Base-by-base conservation (phyloP, 192 early-diverging fungal species). In the Backusella westeae region DNA sequence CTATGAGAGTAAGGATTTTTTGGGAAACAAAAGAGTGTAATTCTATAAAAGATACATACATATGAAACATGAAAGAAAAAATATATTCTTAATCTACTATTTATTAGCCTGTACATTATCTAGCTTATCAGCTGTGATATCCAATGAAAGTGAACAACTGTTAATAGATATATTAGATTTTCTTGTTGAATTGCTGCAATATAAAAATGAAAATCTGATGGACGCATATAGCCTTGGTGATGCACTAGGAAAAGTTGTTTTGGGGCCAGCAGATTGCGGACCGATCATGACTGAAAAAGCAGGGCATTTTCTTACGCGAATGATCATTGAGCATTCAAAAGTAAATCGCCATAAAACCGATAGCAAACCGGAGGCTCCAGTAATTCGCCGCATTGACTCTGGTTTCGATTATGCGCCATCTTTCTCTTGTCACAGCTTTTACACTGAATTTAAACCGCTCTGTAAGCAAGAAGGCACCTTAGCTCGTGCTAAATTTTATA, bases 151-250 rank as follows among this genome's bases (percentile, higher is more conserved):
- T 34, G 71, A 72, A 69, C 41, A 39, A 15, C 69, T 80, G 36
- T 32, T 80, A 29, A 53, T 80, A 34, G 79, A 80, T 21, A 69
- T 80, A 70, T 39, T 80, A 38, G 79, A 80, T 73, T 80, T 80
- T 39, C 52, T 80, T 26, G 75, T 80, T n/a, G 67, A 73, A 10
- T 32, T 80, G 6, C 77, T 80, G 79, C 75, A 72, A 34, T 74
- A 80, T 67, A 76, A 80, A 73, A 41, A 32, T 26, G 23, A 36
- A 32, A 80, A 80, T 67, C 17, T 67, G 8, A 80, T 77, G 75
- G 66, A 76, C 21, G 79, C 79, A n/a, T 72, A 71, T 41, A 52
- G 56, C 10, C 56, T 80, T 21, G 79, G 79, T 32, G 79, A 80
- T 34, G 71, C 79, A 15, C 72, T 80, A 71, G 75, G 79, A 53